Evolutionary conservation across 495 filamentous ascomycete genomes (phyloP).

Genomic region (Aspergillus ostianus): DNA sequence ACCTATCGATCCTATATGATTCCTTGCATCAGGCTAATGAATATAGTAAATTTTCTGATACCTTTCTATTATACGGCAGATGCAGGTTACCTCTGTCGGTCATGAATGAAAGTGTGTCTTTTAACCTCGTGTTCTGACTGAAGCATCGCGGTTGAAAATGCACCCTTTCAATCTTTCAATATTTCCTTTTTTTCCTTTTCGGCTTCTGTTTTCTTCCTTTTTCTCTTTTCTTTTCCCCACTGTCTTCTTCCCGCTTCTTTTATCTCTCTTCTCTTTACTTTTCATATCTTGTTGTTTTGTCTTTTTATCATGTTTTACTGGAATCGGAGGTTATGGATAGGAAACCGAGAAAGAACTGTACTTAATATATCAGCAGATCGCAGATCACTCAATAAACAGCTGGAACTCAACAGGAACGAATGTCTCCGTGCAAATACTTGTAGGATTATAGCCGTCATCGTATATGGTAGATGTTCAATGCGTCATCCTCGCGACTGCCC

Average conservation of each 20-base stretch:
- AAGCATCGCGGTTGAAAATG: background rate
- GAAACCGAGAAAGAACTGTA: conserved; percentile 14
- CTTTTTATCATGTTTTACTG: background rate
- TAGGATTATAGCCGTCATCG: no score
- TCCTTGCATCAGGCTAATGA: background rate
- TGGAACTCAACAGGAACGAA: background rate
- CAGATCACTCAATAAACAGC: conserved; percentile 2
- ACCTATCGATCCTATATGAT: background rate
- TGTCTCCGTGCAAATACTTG: background rate
- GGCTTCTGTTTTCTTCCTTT: conserved; percentile 6
- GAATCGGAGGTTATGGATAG: conserved; percentile 1
- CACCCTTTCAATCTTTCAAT: background rate
- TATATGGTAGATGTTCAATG: no score
- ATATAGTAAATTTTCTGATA: conserved; percentile 25
- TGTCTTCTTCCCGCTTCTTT: conserved; percentile 2
- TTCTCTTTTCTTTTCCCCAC: conserved; percentile 4
- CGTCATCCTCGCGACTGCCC: conserved; percentile 8
- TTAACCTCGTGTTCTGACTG: background rate
- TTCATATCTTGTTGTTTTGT: background rate
- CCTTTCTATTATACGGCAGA: conserved; percentile 8
- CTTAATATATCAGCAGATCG: conserved; percentile 20
- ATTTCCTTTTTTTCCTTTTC: conserved; percentile 5
- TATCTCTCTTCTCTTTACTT: conserved; percentile 14
- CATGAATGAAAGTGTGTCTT: background rate
- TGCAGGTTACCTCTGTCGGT: conserved; percentile 8